These are phyloP conservation scores for Beauveria scarabaeidicola DNA, from an alignment of 2,329 filamentous ascomycete species.

Conservation along the genomic window DNA sequence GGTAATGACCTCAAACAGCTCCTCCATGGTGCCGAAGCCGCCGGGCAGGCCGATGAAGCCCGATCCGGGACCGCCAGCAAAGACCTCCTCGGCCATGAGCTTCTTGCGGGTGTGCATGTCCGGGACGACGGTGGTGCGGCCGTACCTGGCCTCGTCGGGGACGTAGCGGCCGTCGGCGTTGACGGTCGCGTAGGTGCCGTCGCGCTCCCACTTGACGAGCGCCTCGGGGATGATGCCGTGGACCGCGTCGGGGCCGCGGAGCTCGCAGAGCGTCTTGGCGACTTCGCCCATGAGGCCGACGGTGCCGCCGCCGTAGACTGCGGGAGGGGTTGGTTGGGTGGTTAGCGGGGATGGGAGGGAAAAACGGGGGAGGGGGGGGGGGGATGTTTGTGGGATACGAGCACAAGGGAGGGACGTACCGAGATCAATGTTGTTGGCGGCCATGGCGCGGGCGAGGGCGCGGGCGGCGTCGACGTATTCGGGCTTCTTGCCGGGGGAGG, in stretches of 20 bases:
- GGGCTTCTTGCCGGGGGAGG: slow-evolving; percentile 63
- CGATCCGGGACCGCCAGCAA: slow-evolving; percentile 69
- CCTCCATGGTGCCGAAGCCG: slow-evolving; percentile 92
- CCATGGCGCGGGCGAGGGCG: slow-evolving; percentile 63
- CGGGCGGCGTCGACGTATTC: slow-evolving; percentile 72
- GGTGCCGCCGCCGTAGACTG: slow-evolving; percentile 91
- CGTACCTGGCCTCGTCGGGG: slow-evolving; percentile 60
- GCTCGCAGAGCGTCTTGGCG: slow-evolving; percentile 73
- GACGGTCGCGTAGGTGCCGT: slow-evolving; percentile 43
- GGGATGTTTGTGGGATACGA: background rate
- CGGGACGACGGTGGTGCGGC: slow-evolving; percentile 75
- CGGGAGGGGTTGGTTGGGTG: background rate
- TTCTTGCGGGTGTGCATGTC: slow-evolving; percentile 97
- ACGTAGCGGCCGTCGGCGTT: slow-evolving; percentile 44
- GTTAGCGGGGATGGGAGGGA: slow-evolving; percentile 9
- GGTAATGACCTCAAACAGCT: slow-evolving; percentile 82
- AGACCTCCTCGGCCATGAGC: slow-evolving; percentile 83
- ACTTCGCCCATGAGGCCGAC: slow-evolving; percentile 93
- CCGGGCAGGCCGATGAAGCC: slow-evolving; percentile 86
- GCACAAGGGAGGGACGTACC: slow-evolving; percentile 30
- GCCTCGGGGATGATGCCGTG: slow-evolving; percentile 91
- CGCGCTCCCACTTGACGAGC: slow-evolving; percentile 69
- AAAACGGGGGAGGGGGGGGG: background rate
- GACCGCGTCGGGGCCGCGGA: slow-evolving; percentile 72
- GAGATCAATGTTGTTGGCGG: slow-evolving; percentile 69